A percentile compares a stretch with the other conserved stretches of the same genome.
These are phyloP conservation scores for Candida dubliniensis DNA, from an alignment of 1,139 yeast genomes.

Conservation along the genomic window DNA sequence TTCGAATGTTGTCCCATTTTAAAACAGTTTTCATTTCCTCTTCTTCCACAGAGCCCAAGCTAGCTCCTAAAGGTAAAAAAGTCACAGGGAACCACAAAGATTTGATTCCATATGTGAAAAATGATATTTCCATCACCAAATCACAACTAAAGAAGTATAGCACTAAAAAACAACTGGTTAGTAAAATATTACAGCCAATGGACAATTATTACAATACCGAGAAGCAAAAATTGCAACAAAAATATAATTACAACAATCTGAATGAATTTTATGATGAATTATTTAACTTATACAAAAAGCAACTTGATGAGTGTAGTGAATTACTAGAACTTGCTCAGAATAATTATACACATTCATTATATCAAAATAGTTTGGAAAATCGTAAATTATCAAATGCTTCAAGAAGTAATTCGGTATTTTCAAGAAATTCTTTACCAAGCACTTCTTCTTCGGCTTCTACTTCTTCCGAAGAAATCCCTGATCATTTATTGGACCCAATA, in stretches of 20 bases:
- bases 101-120: conserved; percentile 21
- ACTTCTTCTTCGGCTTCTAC: conserved; percentile 3
- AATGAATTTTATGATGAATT: conserved; percentile 17
- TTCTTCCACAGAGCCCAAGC: conserved; percentile 5
- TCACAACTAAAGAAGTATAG: conserved; percentile 20
- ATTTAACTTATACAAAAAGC: conserved; percentile 18
- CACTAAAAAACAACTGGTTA: conserved; percentile 20
- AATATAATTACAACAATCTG: conserved; percentile 11
- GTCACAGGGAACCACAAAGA: conserved; percentile 21
- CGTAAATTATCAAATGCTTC: conserved; percentile 6
- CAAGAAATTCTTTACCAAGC: conserved; percentile 3
- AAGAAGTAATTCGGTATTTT: conserved; percentile 7
- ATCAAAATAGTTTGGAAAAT: conserved; percentile 8
- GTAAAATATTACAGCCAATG: conserved; percentile 20
- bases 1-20: conserved; percentile 5
- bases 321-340: conserved; percentile 24
- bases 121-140: conserved; percentile 21
- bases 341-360: conserved; percentile 19
- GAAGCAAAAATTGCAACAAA: conserved; percentile 15
- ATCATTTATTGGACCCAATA: conserved; percentile 46
- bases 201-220: conserved; percentile 20
- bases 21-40: conserved; percentile 8
- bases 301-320: conserved; percentile 20
- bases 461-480: conserved; percentile 37
- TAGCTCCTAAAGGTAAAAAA: conserved; percentile 12